Base-by-base conservation (phyloP, 305 asterid genomes). In the Solanum hybrid region DNA sequence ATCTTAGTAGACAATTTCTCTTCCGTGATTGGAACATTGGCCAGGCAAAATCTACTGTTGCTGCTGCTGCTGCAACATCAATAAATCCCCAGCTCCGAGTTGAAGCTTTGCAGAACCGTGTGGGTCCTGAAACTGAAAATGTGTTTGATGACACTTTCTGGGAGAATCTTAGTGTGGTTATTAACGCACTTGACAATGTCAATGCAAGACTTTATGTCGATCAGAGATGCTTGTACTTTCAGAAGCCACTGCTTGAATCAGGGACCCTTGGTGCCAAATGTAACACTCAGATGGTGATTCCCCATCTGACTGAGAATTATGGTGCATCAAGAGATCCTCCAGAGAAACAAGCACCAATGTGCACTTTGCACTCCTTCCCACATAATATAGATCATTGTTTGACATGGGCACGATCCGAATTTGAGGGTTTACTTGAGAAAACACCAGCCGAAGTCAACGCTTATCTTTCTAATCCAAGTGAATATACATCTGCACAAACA, bases 291-390 rank as follows among this genome's bases (percentile, higher is more conserved):
- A 95, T 95, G 98, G 97, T 97, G 40, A 95, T 97, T 90, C 99
- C 99, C 26, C 98, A 97, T 92, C 94, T 97, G 84, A 94, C 99
- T 4, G 99, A 97, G 87, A 97, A 97, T 86, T 97, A 97, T 90
- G 99, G 99, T 60, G 99, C 99, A 66, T 97, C 99, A 8, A 94
- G 99, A 76, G 99, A 96, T 89, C 99, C 99, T 76, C 98, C 98
- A n/a, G 99, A 97, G 95, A 97, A 94, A 91, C 99, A 97, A 93
- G 99, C 98, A 87, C 99, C 99, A 46, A 97, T 97, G 98, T 97
- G 99, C 88, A 97, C 98, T 32, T 98, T 97, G 89, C 99, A 97
- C 91, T 96, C 99, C 37, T 97, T 97, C 91, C 99, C 99, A 1
- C 99, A 97, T 92, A 97, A 96, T 88, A 97, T 97, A 76, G 98